Percentiles rank a stretch among this genome's conserved stretches.
Evolutionary conservation across 768 basidiomycete species (phyloP).

Genomic region (Termitomyces sp.): DNA sequence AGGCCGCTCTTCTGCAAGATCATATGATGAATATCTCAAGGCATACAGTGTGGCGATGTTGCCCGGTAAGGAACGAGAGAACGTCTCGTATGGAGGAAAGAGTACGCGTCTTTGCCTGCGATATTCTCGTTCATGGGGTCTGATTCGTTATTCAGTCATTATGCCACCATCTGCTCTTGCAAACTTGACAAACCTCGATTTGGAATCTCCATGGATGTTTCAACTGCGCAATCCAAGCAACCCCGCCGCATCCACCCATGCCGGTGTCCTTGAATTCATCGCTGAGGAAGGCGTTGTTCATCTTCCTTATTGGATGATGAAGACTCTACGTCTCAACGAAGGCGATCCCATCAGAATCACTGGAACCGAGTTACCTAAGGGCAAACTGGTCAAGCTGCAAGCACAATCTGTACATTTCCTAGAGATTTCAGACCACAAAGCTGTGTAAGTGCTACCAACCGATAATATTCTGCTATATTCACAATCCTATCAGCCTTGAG

Average conservation of each 20-base stretch:
- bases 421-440: slow-evolving; percentile 96
- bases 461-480: not conserved
- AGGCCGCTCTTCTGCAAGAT: slow-evolving; percentile 56
- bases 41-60: slow-evolving; percentile 97
- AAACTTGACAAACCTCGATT: slow-evolving; percentile 79
- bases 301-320: slow-evolving; percentile 99
- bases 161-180: slow-evolving; percentile 97
- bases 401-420: slow-evolving; percentile 94
- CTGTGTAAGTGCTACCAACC: slow-evolving; percentile 67
- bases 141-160: slow-evolving; percentile 58
- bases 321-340: slow-evolving; percentile 86
- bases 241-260: slow-evolving; percentile 83
- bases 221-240: slow-evolving; percentile 90
- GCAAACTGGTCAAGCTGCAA: slow-evolving; percentile 95
- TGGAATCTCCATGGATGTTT: slow-evolving; percentile 95
- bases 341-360: slow-evolving; percentile 94
- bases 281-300: slow-evolving; percentile 95
- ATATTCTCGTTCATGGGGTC: slow-evolving; percentile 6
- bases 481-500: slow-evolving; percentile 63
- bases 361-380: slow-evolving; percentile 84
- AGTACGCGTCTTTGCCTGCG: slow-evolving; percentile 43
- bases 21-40: slow-evolving; percentile 90
- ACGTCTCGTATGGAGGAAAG: slow-evolving; percentile 96
- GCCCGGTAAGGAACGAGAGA: slow-evolving; percentile 79
- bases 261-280: slow-evolving; percentile 98